phyloP scores from a whole-genome alignment of 768 basidiomycete genomes.

The Leccinellum albellum region DNA sequence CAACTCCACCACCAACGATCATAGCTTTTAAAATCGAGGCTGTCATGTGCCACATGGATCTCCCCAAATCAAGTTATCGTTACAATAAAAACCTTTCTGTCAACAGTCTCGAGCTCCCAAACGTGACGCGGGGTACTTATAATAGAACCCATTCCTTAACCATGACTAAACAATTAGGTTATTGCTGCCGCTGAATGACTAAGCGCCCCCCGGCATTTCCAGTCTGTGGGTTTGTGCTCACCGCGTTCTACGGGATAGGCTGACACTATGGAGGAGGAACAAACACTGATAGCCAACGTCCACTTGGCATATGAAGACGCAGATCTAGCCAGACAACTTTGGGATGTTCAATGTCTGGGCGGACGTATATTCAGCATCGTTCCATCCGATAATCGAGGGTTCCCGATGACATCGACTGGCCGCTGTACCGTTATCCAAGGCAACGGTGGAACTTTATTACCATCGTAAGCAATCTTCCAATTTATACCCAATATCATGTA shows the following conservation, averaged over 20 bases:
- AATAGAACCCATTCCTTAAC: neutral
- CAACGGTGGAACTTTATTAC: constrained; percentile 29
- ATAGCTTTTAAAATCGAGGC: too few species aligned
- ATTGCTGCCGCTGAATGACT: neutral
- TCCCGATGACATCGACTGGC: neutral
- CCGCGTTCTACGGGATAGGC: neutral
- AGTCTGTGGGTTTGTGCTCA: neutral
- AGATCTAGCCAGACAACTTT: constrained; percentile 25
- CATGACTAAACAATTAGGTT: neutral
- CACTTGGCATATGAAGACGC: constrained; percentile 29
- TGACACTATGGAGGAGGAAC: constrained; percentile 1
- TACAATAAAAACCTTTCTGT: too few species aligned
- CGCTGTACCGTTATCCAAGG: constrained; percentile 17
- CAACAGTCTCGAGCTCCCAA: too few species aligned
- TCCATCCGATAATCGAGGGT: constrained; percentile 9
- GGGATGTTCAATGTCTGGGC: constrained; percentile 30
- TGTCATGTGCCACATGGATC: too few species aligned
- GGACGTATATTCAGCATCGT: constrained; percentile 27
- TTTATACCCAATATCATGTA: constrained; percentile 15
- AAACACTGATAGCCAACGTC: constrained; percentile 24
- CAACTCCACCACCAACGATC: too few species aligned
- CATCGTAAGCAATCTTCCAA: constrained; percentile 24
- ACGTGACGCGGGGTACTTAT: too few species aligned
- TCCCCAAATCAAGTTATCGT: too few species aligned
- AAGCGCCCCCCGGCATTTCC: neutral